Conservation (phyloP, 116 monocot species). For the Zostera marina region DNA sequence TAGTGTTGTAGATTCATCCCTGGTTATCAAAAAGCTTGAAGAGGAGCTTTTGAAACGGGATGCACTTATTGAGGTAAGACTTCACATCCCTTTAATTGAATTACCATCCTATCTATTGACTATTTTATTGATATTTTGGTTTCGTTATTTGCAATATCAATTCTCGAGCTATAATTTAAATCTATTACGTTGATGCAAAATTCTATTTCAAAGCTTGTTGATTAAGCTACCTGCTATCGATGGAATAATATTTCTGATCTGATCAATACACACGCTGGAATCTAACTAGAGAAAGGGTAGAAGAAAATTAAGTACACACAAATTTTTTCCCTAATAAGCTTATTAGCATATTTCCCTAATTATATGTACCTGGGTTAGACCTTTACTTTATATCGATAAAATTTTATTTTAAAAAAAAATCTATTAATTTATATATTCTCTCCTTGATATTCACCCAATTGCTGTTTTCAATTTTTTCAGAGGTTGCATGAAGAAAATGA, state of each 20-base stretch:
- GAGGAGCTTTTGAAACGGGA: conserved; percentile 89
- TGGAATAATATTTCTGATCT: no score
- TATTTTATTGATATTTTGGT: neutral
- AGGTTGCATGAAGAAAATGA: conserved; percentile 97
- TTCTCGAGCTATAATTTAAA: neutral
- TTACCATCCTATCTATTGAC: neutral
- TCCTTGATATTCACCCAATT: neutral
- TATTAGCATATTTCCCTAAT: no score
- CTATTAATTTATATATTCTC: conserved; percentile 3
- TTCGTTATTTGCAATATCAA: neutral
- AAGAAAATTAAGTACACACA: no score
- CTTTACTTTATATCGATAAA: no score
- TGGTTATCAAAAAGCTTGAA: conserved; percentile 71
- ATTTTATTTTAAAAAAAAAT: no score
- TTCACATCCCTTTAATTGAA: neutral
- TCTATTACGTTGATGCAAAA: no score
- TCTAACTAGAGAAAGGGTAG: no score
- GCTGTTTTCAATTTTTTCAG: conserved; percentile 18
- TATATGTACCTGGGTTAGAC: no score
- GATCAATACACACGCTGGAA: no score
- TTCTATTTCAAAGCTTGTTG: no score
- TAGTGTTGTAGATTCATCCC: conserved; percentile 33
- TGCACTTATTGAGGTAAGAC: conserved; percentile 74
- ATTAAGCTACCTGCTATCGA: no score
- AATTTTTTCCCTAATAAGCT: no score